phyloP scores from a whole-genome alignment of 805 yeast species.

The Zygotorulaspora danielsina region DNA sequence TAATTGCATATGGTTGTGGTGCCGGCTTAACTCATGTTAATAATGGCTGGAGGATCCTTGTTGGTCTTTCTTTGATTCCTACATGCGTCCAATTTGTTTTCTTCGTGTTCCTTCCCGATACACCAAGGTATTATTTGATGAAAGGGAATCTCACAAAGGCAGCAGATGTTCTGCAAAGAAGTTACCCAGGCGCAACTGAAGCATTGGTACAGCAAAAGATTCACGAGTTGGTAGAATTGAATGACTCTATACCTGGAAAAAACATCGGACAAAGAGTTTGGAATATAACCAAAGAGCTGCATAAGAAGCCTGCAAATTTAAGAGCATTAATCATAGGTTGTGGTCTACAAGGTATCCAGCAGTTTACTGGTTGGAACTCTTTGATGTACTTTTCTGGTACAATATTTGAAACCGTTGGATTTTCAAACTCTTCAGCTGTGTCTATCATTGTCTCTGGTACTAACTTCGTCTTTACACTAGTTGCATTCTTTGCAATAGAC shows the following conservation, averaged over 20 bases:
- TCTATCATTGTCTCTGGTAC: conserved; percentile 92
- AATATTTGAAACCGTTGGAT: conserved; percentile 87
- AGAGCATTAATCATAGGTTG: conserved; percentile 88
- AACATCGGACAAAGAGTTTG: conserved; percentile 47
- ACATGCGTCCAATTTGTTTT: conserved; percentile 71
- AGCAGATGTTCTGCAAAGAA: conserved; percentile 54
- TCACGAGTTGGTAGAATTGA: conserved; percentile 53
- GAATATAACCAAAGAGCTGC: conserved; percentile 61
- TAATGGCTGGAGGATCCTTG: conserved; percentile 91
- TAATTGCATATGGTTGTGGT: conserved; percentile 90
- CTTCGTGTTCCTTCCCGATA: conserved; percentile 87
- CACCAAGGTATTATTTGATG: conserved; percentile 86
- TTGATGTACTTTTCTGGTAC: conserved; percentile 94
- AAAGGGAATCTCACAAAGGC: conserved; percentile 65
- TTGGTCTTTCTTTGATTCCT: conserved; percentile 87
- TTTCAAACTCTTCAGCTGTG: conserved; percentile 85
- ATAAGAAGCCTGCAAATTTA: conserved; percentile 68
- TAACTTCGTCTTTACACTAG: conserved; percentile 79
- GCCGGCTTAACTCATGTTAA: conserved; percentile 70
- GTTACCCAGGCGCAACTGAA: conserved; percentile 60
- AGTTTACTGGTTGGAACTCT: conserved; percentile 94
- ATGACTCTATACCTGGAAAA: conserved; percentile 45
- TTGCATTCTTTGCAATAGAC: conserved; percentile 86
- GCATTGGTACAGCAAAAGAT: conserved; percentile 63
- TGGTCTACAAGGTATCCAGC: conserved; percentile 94